Percentiles rank a stretch among this genome's conserved stretches.
These are phyloP conservation scores for Scytalidium lignicola DNA, from an alignment of 2,329 filamentous ascomycete species.

Conservation along the genomic window DNA sequence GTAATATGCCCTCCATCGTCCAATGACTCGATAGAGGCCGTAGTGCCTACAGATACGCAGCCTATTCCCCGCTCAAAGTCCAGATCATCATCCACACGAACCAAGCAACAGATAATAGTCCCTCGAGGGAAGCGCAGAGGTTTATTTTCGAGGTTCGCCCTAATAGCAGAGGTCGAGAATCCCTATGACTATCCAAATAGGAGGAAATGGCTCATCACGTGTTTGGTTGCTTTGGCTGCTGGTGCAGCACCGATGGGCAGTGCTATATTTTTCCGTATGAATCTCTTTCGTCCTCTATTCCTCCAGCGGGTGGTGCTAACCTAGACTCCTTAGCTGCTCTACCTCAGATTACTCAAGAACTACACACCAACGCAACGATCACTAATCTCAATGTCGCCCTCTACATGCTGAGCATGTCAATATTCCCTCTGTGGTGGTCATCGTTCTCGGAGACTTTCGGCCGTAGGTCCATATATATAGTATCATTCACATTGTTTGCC, in stretches of 20 bases:
- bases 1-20: conserved; percentile 14
- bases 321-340: conserved; percentile 53
- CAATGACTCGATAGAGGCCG: conserved; percentile 10
- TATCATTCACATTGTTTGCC: conserved; percentile 67
- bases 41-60: conserved; percentile 2
- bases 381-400: conserved; percentile 70
- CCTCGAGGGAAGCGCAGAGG: conserved; percentile 58
- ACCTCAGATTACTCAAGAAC: conserved; percentile 53
- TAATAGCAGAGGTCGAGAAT: conserved; percentile 74
- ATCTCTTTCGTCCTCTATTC: not conserved
- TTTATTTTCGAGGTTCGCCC: conserved; percentile 61
- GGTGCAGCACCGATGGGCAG: conserved; percentile 79
- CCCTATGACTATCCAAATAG: conserved; percentile 67
- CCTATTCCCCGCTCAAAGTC: conserved; percentile 20
- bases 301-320: conserved; percentile 10
- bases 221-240: conserved; percentile 70
- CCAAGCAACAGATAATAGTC: conserved; percentile 35
- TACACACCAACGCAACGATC: conserved; percentile 57
- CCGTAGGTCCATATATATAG: conserved; percentile 67
- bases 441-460: conserved; percentile 69
- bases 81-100: conserved; percentile 34
- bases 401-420: conserved; percentile 75
- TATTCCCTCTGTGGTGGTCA: conserved; percentile 76
- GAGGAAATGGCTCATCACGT: conserved; percentile 82
- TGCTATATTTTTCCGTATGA: conserved; percentile 72